Evolutionary conservation across 2,329 filamentous ascomycete species (phyloP).

Genomic region (Graphium sp.): DNA sequence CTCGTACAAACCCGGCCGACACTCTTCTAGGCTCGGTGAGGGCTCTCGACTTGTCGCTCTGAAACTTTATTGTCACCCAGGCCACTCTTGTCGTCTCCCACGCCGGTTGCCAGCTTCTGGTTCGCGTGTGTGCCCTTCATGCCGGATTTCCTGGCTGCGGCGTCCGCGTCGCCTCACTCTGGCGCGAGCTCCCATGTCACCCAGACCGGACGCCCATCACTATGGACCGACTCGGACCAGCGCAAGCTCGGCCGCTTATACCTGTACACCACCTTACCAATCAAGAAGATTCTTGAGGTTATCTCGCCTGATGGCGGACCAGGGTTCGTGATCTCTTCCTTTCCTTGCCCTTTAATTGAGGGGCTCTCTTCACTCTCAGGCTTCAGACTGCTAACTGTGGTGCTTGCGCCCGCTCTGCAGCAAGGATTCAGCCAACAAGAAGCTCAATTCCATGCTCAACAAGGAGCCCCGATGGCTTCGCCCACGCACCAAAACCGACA

Average conservation of each 20-base stretch:
- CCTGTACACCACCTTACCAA: constrained; percentile 34
- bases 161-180: constrained; percentile 10
- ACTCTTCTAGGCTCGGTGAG: no score
- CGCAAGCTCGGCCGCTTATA: constrained; percentile 39
- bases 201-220: constrained; percentile 30
- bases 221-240: constrained; percentile 35
- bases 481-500: constrained; percentile 30
- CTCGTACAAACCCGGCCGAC: no score
- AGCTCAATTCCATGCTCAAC: constrained; percentile 35
- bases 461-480: constrained; percentile 42
- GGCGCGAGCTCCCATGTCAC: constrained; percentile 12
- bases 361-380: no score
- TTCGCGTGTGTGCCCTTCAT: constrained; percentile 1
- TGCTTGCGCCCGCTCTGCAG: constrained; percentile 18
- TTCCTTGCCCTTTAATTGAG: not conserved
- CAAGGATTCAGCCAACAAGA: constrained; percentile 41
- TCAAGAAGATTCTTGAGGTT: constrained; percentile 29
- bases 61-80: no score
- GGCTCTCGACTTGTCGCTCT: no score
- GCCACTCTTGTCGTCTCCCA: no score
- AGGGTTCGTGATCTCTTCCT: constrained; percentile 18
- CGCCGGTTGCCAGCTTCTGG: no score
- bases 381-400: constrained; percentile 4
- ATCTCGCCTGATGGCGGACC: constrained; percentile 26
- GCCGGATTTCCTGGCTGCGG: constrained; percentile 1